Conservation (phyloP, 306 rosid genomes). For the Rubus idaeus region DNA sequence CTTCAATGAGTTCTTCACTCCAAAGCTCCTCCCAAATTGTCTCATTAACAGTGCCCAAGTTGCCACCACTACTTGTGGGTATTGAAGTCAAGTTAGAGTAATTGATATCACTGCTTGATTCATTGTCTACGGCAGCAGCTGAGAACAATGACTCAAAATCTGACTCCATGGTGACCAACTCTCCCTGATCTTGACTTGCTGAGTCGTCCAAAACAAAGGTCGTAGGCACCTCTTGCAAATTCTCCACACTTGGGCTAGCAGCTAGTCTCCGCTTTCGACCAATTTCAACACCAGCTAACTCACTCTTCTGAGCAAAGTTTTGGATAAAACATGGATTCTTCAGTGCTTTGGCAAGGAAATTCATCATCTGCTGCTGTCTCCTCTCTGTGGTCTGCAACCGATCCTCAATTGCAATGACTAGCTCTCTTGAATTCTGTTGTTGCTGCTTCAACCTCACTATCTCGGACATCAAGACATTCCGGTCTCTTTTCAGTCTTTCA, state of each 20-base stretch:
- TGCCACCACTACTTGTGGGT: conserved; percentile 23
- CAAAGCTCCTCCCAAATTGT: conserved; percentile 60
- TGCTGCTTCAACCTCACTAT: conserved; percentile 68
- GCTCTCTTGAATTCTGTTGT: conserved; percentile 60
- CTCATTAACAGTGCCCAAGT: conserved; percentile 37
- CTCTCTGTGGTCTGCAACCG: conserved; percentile 61
- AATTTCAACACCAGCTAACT: conserved; percentile 34
- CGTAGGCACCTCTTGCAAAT: conserved; percentile 42
- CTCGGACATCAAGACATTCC: conserved; percentile 61
- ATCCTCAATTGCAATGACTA: conserved; percentile 50
- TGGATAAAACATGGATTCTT: conserved; percentile 51
- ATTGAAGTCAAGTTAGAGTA: conserved; percentile 33
- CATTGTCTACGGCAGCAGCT: conserved; percentile 39
- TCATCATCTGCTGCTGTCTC: conserved; percentile 69
- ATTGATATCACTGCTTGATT: conserved; percentile 46
- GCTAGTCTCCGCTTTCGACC: conserved; percentile 68
- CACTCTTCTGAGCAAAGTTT: conserved; percentile 40
- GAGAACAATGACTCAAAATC: conserved; percentile 61
- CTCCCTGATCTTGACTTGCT: conserved; percentile 37
- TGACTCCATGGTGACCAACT: conserved; percentile 40
- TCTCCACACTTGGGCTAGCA: conserved; percentile 55
- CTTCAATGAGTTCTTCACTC: conserved; percentile 51
- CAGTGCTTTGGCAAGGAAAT: conserved; percentile 72
- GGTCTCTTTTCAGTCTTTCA: conserved; percentile 64
- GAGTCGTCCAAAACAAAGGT: conserved; percentile 22